Evolutionary conservation across 208 protist species (phyloP).

Genomic region (Acanthamoeba castellanii): DNA sequence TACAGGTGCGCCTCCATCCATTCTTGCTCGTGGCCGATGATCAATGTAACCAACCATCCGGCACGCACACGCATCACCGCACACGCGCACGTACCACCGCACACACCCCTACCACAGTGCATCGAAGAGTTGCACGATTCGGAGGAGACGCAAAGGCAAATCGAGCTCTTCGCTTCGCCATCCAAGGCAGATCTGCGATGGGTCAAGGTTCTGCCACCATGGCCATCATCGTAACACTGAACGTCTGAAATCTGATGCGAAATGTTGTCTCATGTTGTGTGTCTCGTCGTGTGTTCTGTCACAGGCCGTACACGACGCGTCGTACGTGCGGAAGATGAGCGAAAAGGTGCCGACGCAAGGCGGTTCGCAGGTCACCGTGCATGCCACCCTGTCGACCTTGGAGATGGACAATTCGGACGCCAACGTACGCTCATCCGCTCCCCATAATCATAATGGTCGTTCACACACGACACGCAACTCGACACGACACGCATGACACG

Average conservation of each 20-base stretch:
- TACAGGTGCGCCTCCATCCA: not conserved
- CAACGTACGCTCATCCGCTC: not conserved
- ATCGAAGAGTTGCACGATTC: constrained; percentile 35
- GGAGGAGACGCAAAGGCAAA: constrained; percentile 11
- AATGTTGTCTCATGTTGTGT: not conserved
- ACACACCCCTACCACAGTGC: constrained; percentile 38
- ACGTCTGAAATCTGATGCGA: not conserved
- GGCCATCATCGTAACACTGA: not conserved
- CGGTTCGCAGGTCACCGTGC: constrained; percentile 63
- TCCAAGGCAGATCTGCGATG: constrained; percentile 35
- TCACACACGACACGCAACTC: not conserved
- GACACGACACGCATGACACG: too few relatives aligned
- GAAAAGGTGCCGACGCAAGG: constrained; percentile 66
- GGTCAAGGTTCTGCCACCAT: constrained; percentile 23
- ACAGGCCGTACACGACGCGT: constrained; percentile 44
- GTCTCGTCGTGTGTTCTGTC: not conserved
- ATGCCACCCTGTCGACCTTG: constrained; percentile 64
- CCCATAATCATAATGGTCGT: not conserved
- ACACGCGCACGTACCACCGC: not conserved
- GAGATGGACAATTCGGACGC: not conserved
- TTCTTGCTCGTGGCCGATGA: not conserved
- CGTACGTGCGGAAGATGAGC: constrained; percentile 30
- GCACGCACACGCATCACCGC: constrained; percentile 19
- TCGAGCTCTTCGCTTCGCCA: constrained; percentile 63
- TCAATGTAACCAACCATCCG: constrained; percentile 4